Conservation (phyloP, 2,329 filamentous ascomycete species). For the Penicillium concentricum region DNA sequence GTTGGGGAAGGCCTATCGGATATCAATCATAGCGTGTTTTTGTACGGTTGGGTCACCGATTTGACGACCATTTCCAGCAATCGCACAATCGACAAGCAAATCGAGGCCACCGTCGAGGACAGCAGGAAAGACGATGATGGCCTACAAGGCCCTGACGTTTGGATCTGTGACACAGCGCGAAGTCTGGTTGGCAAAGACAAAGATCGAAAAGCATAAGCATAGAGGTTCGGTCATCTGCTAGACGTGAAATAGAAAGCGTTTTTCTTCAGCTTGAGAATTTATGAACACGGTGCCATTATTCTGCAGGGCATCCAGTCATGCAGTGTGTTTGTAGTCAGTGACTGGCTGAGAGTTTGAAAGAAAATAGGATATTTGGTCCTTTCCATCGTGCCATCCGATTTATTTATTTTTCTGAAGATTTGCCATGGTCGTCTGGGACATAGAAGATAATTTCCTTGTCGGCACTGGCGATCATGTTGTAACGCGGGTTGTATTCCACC, state of each 20-base stretch:
- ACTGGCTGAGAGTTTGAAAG: background rate
- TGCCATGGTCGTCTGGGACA: constrained; percentile 63
- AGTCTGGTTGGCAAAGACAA: constrained; percentile 68
- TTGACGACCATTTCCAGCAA: constrained; percentile 72
- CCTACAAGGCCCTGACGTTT: constrained; percentile 60
- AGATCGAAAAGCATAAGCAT: constrained; percentile 34
- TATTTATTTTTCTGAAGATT: constrained; percentile 34
- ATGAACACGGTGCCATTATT: background rate
- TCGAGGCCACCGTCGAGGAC: constrained; percentile 60
- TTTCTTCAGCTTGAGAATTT: background rate
- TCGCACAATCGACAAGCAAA: constrained; percentile 63
- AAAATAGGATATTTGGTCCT: background rate
- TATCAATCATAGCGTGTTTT: constrained; percentile 69
- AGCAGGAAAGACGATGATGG: constrained; percentile 48
- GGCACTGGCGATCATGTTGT: constrained; percentile 86
- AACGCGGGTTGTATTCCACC: constrained; percentile 84
- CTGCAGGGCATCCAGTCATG: background rate
- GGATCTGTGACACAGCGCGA: constrained; percentile 63
- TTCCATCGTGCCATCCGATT: background rate
- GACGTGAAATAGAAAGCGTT: background rate
- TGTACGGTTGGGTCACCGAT: constrained; percentile 66
- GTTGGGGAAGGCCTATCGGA: constrained; percentile 53
- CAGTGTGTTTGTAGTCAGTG: background rate
- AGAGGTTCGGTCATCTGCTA: background rate
- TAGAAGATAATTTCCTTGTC: constrained; percentile 81